Conservation (phyloP, 768 basidiomycete species). For the Tephrocybe sp. region DNA sequence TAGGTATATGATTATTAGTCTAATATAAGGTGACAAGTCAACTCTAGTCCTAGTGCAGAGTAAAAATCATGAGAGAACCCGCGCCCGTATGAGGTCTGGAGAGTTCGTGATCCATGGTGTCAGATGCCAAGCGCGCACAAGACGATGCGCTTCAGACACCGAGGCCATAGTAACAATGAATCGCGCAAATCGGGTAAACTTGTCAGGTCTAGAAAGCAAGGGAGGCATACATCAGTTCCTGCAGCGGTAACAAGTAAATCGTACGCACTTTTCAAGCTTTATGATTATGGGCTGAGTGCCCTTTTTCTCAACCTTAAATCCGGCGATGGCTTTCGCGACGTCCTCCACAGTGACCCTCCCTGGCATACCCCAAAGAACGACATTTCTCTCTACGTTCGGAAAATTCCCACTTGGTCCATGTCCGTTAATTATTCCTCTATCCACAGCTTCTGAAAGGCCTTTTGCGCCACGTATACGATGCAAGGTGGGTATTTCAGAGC, state of each 20-base stretch:
- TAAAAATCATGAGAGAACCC: conserved; percentile 19
- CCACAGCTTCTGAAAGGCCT: conserved; percentile 26
- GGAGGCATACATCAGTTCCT: not conserved
- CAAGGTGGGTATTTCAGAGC: conserved; percentile 11
- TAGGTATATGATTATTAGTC: conserved; percentile 22
- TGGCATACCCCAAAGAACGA: conserved; percentile 63
- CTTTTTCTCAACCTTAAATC: conserved; percentile 40
- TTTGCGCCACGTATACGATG: conserved; percentile 25
- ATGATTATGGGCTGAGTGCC: conserved; percentile 42
- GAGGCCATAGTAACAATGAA: conserved; percentile 55
- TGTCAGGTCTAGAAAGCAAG: conserved; percentile 31
- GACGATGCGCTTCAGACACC: conserved; percentile 63
- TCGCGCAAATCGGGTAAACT: conserved; percentile 46
- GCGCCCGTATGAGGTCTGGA: conserved; percentile 14
- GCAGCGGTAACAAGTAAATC: not conserved
- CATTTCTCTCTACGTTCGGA: conserved; percentile 45
- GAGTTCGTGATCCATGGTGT: conserved; percentile 26
- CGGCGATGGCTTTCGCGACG: conserved; percentile 39
- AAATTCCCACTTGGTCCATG: conserved; percentile 54
- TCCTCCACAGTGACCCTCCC: conserved; percentile 34
- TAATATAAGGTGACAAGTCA: conserved; percentile 15
- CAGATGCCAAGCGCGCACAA: conserved; percentile 64
- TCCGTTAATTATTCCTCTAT: conserved; percentile 25
- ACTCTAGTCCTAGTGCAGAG: not conserved
- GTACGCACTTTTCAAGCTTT: conserved; percentile 49